Evolutionary conservation across 164 flowering plant species (phyloP), one percentile per base, ranked within the genome.

Genomic region (Magnolia kwangsiensis): DNA sequence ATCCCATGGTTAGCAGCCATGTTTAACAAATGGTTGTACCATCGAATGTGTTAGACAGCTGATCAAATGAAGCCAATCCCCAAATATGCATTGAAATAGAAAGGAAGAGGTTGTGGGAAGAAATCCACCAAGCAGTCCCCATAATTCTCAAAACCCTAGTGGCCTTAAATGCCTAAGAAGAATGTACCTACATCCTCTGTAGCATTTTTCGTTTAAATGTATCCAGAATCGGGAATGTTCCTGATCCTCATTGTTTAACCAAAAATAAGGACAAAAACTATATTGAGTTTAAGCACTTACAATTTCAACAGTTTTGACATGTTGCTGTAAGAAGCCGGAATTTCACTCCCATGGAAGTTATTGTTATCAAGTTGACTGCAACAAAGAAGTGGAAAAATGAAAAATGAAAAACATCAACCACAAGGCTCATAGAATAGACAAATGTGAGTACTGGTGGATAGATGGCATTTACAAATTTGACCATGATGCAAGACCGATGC

Each of bases 341-440:
- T 96, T 24, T 75, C 74, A 68, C 71, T 83, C 76, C 97, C 98
- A 37, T 79, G 80, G 76, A 94, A 91, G 84, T 92, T 73, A 84
- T 96, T 96, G 87, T 94, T 96, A 78, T 96, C 99, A 63, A 96
- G 92, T 84, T 96, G 98, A 67, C 99, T 96, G 91, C 82, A 83
- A 77, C 72, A 74, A 19, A 68, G 9, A 61, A 67, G 11, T 13
- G 24, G 31, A 50, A 23, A 65, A 65, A 74, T 16, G 20, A n/a
- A 37, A 37, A 37, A 37, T 63, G n/a, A 63, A n/a, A 18, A 11
- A 7, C 66, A 7, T 63, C 66, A 63, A 63, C 21, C 8, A 63
- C 13, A 58, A 58, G 18, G 61, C 1, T 18, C 61, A 65, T 65
- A 37, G 45, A 37, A 37, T 37, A 37, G 1, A 37, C 45, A 37